These are phyloP conservation scores for Endocarpon pusillum DNA, from an alignment of 495 filamentous ascomycete species.

Conservation along the genomic window DNA sequence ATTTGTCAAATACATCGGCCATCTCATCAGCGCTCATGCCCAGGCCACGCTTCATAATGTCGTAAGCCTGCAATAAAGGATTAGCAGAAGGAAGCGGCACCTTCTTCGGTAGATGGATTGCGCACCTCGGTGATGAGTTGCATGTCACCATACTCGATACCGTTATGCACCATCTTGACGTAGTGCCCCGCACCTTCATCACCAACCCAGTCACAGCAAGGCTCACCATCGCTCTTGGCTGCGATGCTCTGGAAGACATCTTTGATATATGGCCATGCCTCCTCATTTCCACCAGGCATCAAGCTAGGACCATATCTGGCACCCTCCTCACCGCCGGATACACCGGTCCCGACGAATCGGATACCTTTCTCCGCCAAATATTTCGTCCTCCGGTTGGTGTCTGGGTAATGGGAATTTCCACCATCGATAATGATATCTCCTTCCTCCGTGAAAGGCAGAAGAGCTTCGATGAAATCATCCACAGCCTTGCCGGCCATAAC, in stretches of 20 bases:
- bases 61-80: constrained; percentile 60
- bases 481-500: constrained; percentile 97
- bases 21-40: constrained; percentile 78
- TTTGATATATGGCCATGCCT: constrained; percentile 97
- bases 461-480: constrained; percentile 93
- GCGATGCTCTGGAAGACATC: constrained; percentile 95
- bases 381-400: constrained; percentile 87
- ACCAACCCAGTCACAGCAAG: constrained; percentile 99
- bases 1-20: constrained; percentile 80
- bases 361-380: constrained; percentile 77
- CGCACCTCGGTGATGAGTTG: constrained; percentile 95
- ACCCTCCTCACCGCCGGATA: constrained; percentile 98
- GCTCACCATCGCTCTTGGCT: constrained; percentile 89
- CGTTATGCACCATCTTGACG: constrained; percentile 99
- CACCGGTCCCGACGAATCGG: constrained; percentile 91
- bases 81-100: constrained; percentile 5
- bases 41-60: constrained; percentile 96
- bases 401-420: constrained; percentile 98
- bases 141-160: constrained; percentile 99
- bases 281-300: constrained; percentile 97
- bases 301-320: constrained; percentile 91
- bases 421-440: constrained; percentile 99
- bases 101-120: constrained; percentile 1
- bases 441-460: constrained; percentile 73
- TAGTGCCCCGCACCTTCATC: constrained; percentile 98